Conservation (phyloP, 2,329 filamentous ascomycete genomes). For the Fusarium brachygibbosum region DNA sequence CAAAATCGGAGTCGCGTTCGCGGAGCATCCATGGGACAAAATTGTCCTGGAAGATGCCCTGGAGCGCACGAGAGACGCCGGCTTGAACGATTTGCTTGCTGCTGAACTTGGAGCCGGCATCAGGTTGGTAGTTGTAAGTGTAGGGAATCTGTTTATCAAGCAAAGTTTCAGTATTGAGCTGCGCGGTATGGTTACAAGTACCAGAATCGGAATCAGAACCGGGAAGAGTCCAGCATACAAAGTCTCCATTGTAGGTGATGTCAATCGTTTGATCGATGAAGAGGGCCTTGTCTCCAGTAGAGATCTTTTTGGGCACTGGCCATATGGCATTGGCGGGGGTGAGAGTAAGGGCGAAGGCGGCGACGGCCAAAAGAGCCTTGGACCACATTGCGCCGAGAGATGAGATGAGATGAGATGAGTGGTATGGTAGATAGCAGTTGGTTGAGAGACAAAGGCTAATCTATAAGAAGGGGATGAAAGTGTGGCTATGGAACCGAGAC, state of each 20-base stretch:
- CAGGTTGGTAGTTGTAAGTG: conserved; percentile 60
- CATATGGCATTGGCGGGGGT: conserved; percentile 66
- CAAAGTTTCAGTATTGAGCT: conserved; percentile 52
- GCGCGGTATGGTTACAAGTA: conserved; percentile 37
- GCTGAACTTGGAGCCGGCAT: conserved; percentile 56
- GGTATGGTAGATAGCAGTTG: neutral
- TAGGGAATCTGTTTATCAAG: conserved; percentile 62
- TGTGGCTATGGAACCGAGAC: conserved; percentile 16
- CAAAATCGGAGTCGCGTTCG: conserved; percentile 72
- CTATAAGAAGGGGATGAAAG: conserved; percentile 16
- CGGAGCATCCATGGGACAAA: conserved; percentile 86
- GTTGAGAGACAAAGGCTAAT: neutral
- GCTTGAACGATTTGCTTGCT: conserved; percentile 68
- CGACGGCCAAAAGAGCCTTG: conserved; percentile 54
- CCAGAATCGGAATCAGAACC: conserved; percentile 45
- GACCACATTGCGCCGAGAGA: conserved; percentile 47
- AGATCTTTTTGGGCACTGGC: conserved; percentile 67
- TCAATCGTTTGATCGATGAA: conserved; percentile 66
- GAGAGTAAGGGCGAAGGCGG: conserved; percentile 57
- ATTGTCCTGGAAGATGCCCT: conserved; percentile 74
- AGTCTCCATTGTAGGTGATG: conserved; percentile 70
- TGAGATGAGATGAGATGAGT: conserved; percentile 2
- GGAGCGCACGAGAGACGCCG: conserved; percentile 70
- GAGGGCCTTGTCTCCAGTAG: conserved; percentile 65
- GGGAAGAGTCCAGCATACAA: conserved; percentile 63